Percentiles rank a stretch among this genome's conserved stretches.
phyloP scores from a whole-genome alignment of 106 monocot species.

The Apostasia ramifera region DNA sequence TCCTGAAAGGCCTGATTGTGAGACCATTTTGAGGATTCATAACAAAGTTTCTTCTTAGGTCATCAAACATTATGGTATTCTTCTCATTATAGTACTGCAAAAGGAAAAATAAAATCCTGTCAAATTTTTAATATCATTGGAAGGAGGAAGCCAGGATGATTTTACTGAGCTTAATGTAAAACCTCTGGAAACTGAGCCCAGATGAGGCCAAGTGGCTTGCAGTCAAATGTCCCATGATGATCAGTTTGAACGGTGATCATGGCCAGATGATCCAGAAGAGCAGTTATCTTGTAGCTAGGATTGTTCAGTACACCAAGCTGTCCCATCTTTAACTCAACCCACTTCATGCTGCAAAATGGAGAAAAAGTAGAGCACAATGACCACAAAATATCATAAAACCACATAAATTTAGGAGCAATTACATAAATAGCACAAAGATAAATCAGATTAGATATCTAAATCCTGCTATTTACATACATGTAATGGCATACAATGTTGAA shows the following conservation, averaged over 20 bases:
- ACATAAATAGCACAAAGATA: too few species aligned
- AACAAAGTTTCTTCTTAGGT: constrained; percentile 92
- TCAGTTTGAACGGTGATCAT: constrained; percentile 98
- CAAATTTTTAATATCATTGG: neutral
- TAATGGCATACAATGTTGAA: too few species aligned
- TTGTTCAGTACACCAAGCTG: constrained; percentile 89
- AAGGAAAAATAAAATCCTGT: constrained; percentile 1
- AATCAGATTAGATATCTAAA: too few species aligned
- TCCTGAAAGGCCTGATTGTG: constrained; percentile 76
- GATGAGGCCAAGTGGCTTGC: constrained; percentile 92
- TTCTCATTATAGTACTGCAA: constrained; percentile 74
- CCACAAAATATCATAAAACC: neutral
- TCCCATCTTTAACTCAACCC: constrained; percentile 95
- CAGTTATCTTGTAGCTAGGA: constrained; percentile 88
- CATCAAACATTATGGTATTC: constrained; percentile 97
- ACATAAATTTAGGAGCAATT: neutral
- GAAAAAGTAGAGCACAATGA: neutral
- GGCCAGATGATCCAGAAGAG: constrained; percentile 86
- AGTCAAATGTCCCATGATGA: constrained; percentile 72
- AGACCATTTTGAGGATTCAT: constrained; percentile 99
- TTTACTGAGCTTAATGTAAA: neutral
- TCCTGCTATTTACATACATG: too few species aligned
- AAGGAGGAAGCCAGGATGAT: too few species aligned
- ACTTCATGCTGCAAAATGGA: constrained; percentile 71
- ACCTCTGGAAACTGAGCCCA: constrained; percentile 96